A percentile compares a stretch with the other conserved stretches of the same genome.
phyloP scores from a whole-genome alignment of 108 stramenopile species.

The Craspedostauros australis region DNA sequence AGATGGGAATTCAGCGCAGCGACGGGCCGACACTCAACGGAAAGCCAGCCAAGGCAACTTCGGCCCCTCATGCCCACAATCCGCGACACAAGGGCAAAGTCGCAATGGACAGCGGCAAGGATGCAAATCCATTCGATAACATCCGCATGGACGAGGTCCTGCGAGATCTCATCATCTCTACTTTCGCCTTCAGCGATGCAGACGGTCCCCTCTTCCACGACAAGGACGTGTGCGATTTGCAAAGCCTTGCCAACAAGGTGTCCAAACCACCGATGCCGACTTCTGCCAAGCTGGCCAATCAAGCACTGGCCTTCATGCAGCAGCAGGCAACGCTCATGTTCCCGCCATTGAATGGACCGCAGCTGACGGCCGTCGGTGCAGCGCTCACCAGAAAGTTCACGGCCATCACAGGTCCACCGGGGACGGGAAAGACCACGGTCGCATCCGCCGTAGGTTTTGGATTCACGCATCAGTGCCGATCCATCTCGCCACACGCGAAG shows the following conservation, averaged over 20 bases:
- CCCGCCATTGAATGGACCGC: constrained; percentile 64
- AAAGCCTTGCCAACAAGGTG: constrained; percentile 32
- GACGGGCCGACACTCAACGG: no score
- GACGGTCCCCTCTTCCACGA: constrained; percentile 31
- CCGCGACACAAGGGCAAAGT: not conserved
- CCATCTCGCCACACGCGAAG: constrained; percentile 57
- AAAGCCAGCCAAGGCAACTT: constrained; percentile 1
- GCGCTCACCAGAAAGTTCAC: constrained; percentile 77
- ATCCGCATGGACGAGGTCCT: constrained; percentile 72
- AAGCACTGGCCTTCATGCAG: constrained; percentile 59
- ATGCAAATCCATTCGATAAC: constrained; percentile 23
- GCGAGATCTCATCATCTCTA: constrained; percentile 61
- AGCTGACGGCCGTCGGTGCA: constrained; percentile 68
- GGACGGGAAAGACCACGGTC: constrained; percentile 66
- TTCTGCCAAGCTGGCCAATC: constrained; percentile 53
- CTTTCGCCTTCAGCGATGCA: constrained; percentile 58
- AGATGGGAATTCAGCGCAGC: not conserved
- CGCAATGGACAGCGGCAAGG: not conserved
- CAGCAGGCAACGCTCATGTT: constrained; percentile 48
- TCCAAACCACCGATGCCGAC: constrained; percentile 63
- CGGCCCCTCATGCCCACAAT: constrained; percentile 9
- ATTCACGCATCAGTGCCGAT: constrained; percentile 77
- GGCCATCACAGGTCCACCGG: constrained; percentile 81
- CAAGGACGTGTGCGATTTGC: constrained; percentile 34
- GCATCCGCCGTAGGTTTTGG: constrained; percentile 79